These are phyloP conservation scores for Metschnikowia borealis DNA, from an alignment of 805 yeast species.

Conservation along the genomic window DNA sequence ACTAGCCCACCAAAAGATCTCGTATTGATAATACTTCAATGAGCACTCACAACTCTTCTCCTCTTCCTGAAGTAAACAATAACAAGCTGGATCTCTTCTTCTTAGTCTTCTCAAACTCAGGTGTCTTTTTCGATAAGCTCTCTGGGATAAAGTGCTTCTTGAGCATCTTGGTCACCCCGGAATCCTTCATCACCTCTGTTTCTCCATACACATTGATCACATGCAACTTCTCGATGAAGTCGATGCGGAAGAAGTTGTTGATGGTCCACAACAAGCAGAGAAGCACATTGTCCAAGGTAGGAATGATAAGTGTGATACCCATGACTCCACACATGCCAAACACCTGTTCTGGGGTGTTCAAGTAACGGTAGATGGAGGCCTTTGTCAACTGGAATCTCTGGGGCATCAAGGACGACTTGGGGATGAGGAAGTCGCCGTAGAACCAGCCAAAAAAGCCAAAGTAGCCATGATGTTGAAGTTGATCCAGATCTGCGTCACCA, in stretches of 20 bases:
- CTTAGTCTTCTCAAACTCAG: background rate
- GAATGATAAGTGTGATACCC: slow-evolving; percentile 64
- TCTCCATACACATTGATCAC: slow-evolving; percentile 75
- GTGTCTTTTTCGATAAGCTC: slow-evolving; percentile 27
- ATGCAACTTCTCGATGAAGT: slow-evolving; percentile 72
- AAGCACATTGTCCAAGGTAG: slow-evolving; percentile 50
- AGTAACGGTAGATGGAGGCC: slow-evolving; percentile 76
- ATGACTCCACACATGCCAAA: slow-evolving; percentile 76
- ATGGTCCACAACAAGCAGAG: slow-evolving; percentile 55
- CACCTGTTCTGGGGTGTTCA: slow-evolving; percentile 78
- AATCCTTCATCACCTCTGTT: slow-evolving; percentile 51
- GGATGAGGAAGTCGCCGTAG: slow-evolving; percentile 78
- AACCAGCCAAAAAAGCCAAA: slow-evolving; percentile 87
- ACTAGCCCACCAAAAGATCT: too few relatives aligned
- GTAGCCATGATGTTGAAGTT: slow-evolving; percentile 60
- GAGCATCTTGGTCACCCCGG: slow-evolving; percentile 43
- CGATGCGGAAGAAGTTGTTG: slow-evolving; percentile 62
- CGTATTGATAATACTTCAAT: too few relatives aligned
- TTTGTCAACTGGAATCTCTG: slow-evolving; percentile 54
- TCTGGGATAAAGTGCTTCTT: slow-evolving; percentile 41
- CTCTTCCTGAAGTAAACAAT: too few relatives aligned
- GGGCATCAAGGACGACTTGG: slow-evolving; percentile 36
- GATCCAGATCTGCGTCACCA: slow-evolving; percentile 64
- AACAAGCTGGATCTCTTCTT: slow-evolving; percentile 27
- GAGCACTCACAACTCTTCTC: too few relatives aligned